Conservation (phyloP, 2,329 filamentous ascomycete species). For the Penicillium expansum region DNA sequence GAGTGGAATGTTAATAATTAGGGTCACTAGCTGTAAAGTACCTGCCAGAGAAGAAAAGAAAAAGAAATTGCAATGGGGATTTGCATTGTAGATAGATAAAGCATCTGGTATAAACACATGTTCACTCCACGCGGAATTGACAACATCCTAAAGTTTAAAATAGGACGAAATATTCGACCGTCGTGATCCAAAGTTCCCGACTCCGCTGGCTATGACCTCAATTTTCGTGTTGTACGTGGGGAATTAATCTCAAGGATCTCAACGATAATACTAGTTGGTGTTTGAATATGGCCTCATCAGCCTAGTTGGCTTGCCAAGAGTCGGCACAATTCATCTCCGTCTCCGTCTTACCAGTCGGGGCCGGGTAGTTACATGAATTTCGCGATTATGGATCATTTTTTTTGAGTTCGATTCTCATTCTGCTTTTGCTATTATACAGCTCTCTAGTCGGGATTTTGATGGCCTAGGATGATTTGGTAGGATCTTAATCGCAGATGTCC, state of each 20-base stretch:
- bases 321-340: conserved; percentile 20
- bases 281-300: background rate
- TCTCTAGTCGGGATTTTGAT: conserved; percentile 1
- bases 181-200: background rate
- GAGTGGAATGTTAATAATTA: background rate
- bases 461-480: background rate
- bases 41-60: background rate
- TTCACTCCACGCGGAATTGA: background rate
- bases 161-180: conserved; percentile 7
- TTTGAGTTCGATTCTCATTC: background rate
- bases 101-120: background rate
- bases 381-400: background rate
- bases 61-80: background rate
- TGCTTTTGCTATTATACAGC: background rate
- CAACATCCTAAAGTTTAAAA: conserved; percentile 3
- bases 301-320: conserved; percentile 11
- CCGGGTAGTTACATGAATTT: conserved; percentile 3
- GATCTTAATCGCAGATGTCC: background rate
- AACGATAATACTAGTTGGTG: background rate
- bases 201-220: background rate
- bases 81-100: background rate
- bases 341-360: conserved; percentile 9
- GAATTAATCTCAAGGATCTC: background rate
- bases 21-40: background rate
- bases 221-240: background rate